A percentile compares a stretch with the other conserved stretches of the same genome.
phyloP scores from a whole-genome alignment of 441 rosid genomes.

The Populus trichocarpa region DNA sequence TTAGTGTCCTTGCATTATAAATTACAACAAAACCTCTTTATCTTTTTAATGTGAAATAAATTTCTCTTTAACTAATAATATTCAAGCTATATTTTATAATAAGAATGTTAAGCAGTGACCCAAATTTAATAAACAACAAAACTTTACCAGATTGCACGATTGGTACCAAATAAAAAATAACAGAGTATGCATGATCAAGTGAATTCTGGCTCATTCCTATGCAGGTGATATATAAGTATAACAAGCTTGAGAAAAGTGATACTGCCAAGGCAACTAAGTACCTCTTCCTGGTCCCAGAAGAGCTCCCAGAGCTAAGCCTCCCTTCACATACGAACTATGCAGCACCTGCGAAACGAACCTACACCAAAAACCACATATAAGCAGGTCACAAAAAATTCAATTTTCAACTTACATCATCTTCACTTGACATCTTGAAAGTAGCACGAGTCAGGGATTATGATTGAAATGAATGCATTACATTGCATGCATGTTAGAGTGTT shows the following conservation, averaged over 20 bases:
- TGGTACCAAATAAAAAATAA: neutral
- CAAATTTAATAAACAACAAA: neutral
- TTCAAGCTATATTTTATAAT: neutral
- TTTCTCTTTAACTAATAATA: too few species aligned
- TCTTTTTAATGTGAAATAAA: too few species aligned
- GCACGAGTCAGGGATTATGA: neutral
- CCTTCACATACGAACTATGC: slow-evolving; percentile 86
- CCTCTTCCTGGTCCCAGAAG: slow-evolving; percentile 97
- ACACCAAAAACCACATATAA: slow-evolving; percentile 21
- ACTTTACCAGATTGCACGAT: neutral
- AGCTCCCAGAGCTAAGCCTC: slow-evolving; percentile 79
- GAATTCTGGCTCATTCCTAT: neutral
- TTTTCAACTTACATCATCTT: neutral
- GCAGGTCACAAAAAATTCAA: neutral
- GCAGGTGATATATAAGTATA: neutral
- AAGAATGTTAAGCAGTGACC: neutral
- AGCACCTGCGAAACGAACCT: slow-evolving; percentile 74
- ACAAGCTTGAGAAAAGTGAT: neutral
- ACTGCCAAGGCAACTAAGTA: slow-evolving; percentile 18
- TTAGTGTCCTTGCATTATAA: too few species aligned
- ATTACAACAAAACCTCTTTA: too few species aligned
- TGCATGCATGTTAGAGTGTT: neutral
- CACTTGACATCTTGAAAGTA: neutral
- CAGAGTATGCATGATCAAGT: neutral
- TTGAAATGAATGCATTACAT: neutral